A percentile compares a stretch with the other conserved stretches of the same genome.
Evolutionary conservation across 1,284 basidiomycete species (phyloP).

Genomic region (Marasmius fiardii): DNA sequence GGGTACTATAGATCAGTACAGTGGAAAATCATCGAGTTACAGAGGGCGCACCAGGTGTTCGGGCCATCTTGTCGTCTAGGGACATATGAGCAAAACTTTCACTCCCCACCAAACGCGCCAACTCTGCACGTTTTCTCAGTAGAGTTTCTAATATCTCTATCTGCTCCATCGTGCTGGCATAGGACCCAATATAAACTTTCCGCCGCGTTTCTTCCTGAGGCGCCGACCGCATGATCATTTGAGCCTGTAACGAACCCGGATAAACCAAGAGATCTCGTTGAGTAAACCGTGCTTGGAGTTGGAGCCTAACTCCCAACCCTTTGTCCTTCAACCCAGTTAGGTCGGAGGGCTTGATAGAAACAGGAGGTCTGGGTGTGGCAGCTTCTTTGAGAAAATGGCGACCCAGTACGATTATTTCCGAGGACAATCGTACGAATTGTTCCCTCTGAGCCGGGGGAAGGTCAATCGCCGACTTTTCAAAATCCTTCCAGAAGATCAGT

Average conservation of each 20-base stretch:
- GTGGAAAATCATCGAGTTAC: background rate
- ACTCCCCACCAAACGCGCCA: slow-evolving; percentile 80
- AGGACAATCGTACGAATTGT: slow-evolving; percentile 88
- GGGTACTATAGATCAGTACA: slow-evolving; percentile 8
- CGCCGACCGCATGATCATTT: slow-evolving; percentile 88
- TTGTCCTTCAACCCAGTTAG: slow-evolving; percentile 66
- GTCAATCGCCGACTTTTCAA: slow-evolving; percentile 96
- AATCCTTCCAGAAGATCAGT: slow-evolving; percentile 92
- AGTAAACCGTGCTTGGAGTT: slow-evolving; percentile 72
- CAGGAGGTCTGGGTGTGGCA: slow-evolving; percentile 56
- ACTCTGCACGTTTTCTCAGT: slow-evolving; percentile 69
- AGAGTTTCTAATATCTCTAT: slow-evolving; percentile 75
- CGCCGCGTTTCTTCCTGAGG: slow-evolving; percentile 79
- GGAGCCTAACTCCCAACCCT: slow-evolving; percentile 64
- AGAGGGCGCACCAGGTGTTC: slow-evolving; percentile 64
- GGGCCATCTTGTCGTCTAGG: slow-evolving; percentile 93
- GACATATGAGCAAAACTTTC: slow-evolving; percentile 83
- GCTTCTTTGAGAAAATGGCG: slow-evolving; percentile 80
- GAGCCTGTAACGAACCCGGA: slow-evolving; percentile 84
- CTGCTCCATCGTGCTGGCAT: slow-evolving; percentile 67
- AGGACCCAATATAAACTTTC: slow-evolving; percentile 76
- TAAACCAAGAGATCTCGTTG: slow-evolving; percentile 71
- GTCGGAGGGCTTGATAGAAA: slow-evolving; percentile 63
- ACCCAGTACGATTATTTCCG: slow-evolving; percentile 87
- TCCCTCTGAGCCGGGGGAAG: slow-evolving; percentile 76